Evolutionary conservation across 116 monocot species (phyloP), one percentile per base, ranked within the genome.

Genomic region (Posidonia oceanica): DNA sequence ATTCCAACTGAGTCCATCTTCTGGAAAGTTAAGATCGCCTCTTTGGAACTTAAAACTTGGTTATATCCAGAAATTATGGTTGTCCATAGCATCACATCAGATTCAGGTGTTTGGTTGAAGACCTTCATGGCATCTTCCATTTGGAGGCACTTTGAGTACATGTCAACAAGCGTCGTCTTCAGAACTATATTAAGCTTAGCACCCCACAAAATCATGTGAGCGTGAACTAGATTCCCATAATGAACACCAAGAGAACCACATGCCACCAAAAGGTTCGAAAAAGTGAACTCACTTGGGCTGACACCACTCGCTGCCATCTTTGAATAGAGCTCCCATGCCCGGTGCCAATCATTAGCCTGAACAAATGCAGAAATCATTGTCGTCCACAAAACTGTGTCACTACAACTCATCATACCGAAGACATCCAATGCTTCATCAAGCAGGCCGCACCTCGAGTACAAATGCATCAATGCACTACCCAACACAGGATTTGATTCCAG

Each of bases 151-250:
- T 82, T 88, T 16, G 69, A 77, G 64, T 94, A 91, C 84, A 84
- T 86, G 54, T 88, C 75, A 17, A 91, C 81, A 20, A 94, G 78
- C n/a, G 88, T 76, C 14, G 94, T 91, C 72, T 94, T 94, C 58
- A 94, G 54, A 44, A 86, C 74, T 23, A 87, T 29, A 67, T 86
- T 91, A 10, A 91, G 79, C 7, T 79, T 14, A 3, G 76, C 58
- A 0, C 91, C 88, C 48, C 77, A 78, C 20, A 72, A 65, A 52
- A 91, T 67, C 15, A 88, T 4, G 29, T 91, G 94, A 13, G 81
- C 87, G 65, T 91, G 91, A 39, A 91, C 59, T 68, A 80, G 15
- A n/a, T 76, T 52, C 7, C 84, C 84, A 36, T 38, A 51, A 14
- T 55, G 59, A 14, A 53, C 6, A 40, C 68, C 64, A 13, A 81